A percentile compares a stretch with the other conserved stretches of the same genome.
Evolutionary conservation across 176 grass and related monocot species (phyloP).

Genomic region (Raddia guianensis): DNA sequence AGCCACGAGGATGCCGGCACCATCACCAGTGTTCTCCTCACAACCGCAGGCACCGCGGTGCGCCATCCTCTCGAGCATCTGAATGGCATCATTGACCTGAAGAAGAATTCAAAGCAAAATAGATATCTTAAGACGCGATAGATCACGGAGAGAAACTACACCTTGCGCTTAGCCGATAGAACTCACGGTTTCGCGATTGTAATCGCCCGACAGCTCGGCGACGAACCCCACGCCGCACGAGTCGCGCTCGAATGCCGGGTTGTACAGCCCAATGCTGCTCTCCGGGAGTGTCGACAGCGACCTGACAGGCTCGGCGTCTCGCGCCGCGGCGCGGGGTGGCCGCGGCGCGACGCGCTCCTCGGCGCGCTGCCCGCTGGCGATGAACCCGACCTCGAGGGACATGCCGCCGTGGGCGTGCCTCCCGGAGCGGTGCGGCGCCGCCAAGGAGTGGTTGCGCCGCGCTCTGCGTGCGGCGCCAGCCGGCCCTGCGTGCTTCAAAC

Average conservation of each 20-base stretch:
- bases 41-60: conserved; percentile 96
- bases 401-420: conserved; percentile 47
- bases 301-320: conserved; percentile 44
- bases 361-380: conserved; percentile 43
- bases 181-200: conserved; percentile 79
- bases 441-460: conserved; percentile 27
- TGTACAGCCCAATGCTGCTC: conserved; percentile 85
- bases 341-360: conserved; percentile 63
- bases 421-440: conserved; percentile 40
- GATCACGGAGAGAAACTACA: not conserved
- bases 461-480: conserved; percentile 38
- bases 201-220: conserved; percentile 81
- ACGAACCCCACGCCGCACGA: conserved; percentile 93
- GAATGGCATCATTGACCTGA: conserved; percentile 84
- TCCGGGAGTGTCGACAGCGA: conserved; percentile 75
- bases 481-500: conserved; percentile 54
- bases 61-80: conserved; percentile 96
- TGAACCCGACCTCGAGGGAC: conserved; percentile 62
- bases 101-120: conserved; percentile 15
- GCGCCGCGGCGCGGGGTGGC: conserved; percentile 40
- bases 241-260: conserved; percentile 89
- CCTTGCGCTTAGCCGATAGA: not conserved
- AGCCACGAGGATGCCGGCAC: conserved; percentile 89
- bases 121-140: not conserved
- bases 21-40: conserved; percentile 95